A percentile compares a stretch with the other conserved stretches of the same genome.
phyloP scores from a whole-genome alignment of 345 rosid species.

The Murraya paniculata region DNA sequence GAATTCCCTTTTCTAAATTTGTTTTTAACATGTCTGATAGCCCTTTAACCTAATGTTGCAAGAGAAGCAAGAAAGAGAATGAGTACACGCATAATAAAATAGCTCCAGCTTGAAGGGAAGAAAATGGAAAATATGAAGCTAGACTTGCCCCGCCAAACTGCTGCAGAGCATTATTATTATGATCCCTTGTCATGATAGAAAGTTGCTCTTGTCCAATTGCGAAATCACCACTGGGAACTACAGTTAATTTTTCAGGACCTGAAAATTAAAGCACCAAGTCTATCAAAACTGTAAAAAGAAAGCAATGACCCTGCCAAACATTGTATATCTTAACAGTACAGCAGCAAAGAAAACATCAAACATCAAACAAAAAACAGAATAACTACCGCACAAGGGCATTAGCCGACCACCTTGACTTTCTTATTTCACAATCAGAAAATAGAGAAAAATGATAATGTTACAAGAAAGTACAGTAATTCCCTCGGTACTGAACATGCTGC shows the following conservation, averaged over 20 bases:
- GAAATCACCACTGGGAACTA: conserved; percentile 52
- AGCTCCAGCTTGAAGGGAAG: background rate
- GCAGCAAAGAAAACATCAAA: background rate
- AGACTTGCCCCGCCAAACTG: conserved; percentile 78
- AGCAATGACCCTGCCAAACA: background rate
- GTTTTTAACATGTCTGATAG: conserved; percentile 61
- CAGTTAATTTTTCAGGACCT: conserved; percentile 37
- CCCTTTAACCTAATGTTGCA: conserved; percentile 60
- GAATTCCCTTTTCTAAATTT: conserved; percentile 69
- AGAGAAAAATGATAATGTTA: background rate
- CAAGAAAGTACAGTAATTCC: background rate
- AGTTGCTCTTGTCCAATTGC: conserved; percentile 70
- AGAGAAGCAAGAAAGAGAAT: background rate
- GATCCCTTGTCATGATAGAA: conserved; percentile 73
- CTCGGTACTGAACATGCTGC: background rate
- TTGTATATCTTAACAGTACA: background rate
- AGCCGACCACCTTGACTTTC: background rate
- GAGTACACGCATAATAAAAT: background rate
- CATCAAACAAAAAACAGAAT: background rate
- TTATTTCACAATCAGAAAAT: background rate
- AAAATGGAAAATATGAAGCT: conserved; percentile 5
- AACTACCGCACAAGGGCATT: background rate
- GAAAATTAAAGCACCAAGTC: conserved; percentile 11
- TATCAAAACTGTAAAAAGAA: background rate
- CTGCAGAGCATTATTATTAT: conserved; percentile 49